These are phyloP conservation scores for Cladosporium cucumerinum DNA, from an alignment of 2,329 filamentous ascomycete species.

Conservation along the genomic window DNA sequence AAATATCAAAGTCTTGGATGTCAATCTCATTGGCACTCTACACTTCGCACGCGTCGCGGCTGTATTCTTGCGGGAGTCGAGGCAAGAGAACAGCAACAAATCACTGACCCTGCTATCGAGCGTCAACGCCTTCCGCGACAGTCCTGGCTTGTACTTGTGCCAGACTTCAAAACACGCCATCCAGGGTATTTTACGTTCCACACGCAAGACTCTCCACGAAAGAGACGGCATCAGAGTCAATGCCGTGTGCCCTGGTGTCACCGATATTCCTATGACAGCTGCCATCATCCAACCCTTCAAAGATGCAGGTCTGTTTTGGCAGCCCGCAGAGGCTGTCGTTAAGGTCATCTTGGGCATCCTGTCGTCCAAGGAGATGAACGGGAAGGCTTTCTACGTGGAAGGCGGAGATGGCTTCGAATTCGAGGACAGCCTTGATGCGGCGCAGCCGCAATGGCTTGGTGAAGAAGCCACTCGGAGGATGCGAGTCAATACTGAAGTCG, in stretches of 20 bases:
- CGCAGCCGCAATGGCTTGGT: conserved; percentile 45
- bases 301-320: conserved; percentile 21
- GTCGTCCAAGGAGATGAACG: conserved; percentile 37
- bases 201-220: conserved; percentile 25
- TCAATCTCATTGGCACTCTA: conserved; percentile 47
- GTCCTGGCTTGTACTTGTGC: conserved; percentile 48
- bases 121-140: conserved; percentile 49
- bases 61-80: conserved; percentile 46
- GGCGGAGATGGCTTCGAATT: conserved; percentile 46
- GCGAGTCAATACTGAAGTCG: conserved; percentile 25
- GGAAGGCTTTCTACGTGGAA: conserved; percentile 43
- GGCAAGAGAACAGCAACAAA: conserved; percentile 34
- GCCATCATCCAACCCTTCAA: conserved; percentile 21
- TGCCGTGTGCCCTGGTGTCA: conserved; percentile 44
- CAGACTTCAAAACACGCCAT: conserved; percentile 28
- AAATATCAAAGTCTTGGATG: conserved; percentile 41
- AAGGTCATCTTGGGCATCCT: conserved; percentile 28
- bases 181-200: conserved; percentile 26
- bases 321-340: conserved; percentile 24
- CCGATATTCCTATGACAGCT: conserved; percentile 33
- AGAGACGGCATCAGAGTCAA: conserved; percentile 39
- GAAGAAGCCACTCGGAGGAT: conserved; percentile 31
- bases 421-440: conserved; percentile 41
- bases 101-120: conserved; percentile 46
- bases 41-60: conserved; percentile 50